Percentiles rank a stretch among this genome's conserved stretches.
Conservation (phyloP, 331 rosid species). For the Malus hybrid region DNA sequence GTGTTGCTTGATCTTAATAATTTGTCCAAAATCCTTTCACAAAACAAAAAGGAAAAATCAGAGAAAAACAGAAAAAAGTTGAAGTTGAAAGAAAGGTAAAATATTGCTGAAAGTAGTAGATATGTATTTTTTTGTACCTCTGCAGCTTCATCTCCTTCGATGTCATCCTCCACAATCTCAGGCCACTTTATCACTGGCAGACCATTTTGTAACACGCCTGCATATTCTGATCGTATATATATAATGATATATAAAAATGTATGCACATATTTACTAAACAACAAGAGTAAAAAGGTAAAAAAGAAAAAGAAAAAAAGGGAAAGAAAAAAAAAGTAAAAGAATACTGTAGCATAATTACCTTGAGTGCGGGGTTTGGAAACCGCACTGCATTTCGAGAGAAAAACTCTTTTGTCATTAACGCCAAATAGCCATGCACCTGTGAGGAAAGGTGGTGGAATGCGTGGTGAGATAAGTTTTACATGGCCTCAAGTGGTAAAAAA, state of each 20-base stretch:
- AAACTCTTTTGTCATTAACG: slow-evolving; percentile 37
- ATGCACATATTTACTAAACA: background rate
- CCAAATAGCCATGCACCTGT: slow-evolving; percentile 40
- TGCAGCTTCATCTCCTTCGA: slow-evolving; percentile 32
- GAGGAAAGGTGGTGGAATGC: background rate
- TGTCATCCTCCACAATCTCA: slow-evolving; percentile 57
- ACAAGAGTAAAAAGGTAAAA: background rate
- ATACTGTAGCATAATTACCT: slow-evolving; percentile 27
- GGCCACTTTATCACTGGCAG: slow-evolving; percentile 63
- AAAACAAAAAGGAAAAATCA: background rate
- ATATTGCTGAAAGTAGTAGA: background rate
- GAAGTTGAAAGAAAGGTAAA: background rate
- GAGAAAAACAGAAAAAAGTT: background rate
- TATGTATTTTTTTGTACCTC: slow-evolving; percentile 15
- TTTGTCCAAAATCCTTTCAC: slow-evolving; percentile 1
- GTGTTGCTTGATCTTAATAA: slow-evolving; percentile 34
- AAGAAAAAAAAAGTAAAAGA: background rate
- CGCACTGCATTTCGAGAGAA: slow-evolving; percentile 44
- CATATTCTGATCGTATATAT: slow-evolving; percentile 21
- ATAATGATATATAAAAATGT: background rate
- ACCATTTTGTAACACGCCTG: slow-evolving; percentile 43
- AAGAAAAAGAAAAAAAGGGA: no score
- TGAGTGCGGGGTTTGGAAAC: slow-evolving; percentile 62
- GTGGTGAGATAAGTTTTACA: no score
- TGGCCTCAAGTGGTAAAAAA: no score